Evolutionary conservation across 805 yeast genomes (phyloP), one percentile per base, ranked within the genome.

Genomic region (Yamadazyma tumulicola): DNA sequence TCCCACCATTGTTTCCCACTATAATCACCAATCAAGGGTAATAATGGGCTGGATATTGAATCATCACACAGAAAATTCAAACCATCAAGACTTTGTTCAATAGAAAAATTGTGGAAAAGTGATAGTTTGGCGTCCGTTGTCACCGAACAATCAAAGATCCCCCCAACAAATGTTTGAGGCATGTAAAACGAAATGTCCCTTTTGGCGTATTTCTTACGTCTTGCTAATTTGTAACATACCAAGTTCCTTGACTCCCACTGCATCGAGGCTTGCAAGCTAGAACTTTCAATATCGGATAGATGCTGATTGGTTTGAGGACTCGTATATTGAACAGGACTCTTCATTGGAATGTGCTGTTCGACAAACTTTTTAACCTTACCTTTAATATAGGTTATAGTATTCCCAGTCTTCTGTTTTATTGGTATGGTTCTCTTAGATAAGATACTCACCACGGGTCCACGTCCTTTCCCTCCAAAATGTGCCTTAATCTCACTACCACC

Each of bases 131-230:
- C 44, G 1, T 48, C 55, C 13, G 48, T 38, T 2, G 67, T 47
- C 1, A 71, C 38, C 9, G 67, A 56, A 46, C 84, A 77, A 35
- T 67, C 67, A 52, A 69, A 83, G 2, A 82, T 45, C 0, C 79
- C 87, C 5, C 89, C 91, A 2, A 83, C 74, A 57, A 75, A 74
- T 0, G 77, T 69, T 13, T 67, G 60, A 0, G 87, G 85, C 11
- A 74, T 57, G 47, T 66, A 78, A 5, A 77, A 48, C 1, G 72
- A 64, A 8, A 68, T 32, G 19, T 66, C 54, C 32, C 77, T 59
- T 9, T 51, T 52, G 0, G 75, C 74, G 46, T 73, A 79, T 43
- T 72, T 68, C 42, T 70, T 68, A 26, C 79, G 62, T 45, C 88
- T 66, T 13, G 54, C 84, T 37, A 80, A 51, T 38, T 79, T 76